These are phyloP conservation scores for Garcia nutans DNA, from an alignment of 345 rosid species.

Conservation along the genomic window DNA sequence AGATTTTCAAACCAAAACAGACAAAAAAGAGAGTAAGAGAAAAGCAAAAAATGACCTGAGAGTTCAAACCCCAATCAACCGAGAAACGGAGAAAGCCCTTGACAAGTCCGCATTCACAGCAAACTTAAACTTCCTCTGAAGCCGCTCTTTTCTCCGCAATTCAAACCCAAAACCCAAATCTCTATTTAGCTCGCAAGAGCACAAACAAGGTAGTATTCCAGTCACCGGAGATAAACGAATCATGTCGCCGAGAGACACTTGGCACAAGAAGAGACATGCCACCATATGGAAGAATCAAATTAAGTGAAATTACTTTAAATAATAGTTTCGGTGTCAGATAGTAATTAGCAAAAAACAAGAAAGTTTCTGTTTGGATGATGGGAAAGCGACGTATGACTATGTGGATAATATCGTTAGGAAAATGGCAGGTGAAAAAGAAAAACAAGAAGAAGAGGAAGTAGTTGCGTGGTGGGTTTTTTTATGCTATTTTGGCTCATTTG, in stretches of 20 bases:
- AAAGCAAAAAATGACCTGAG: constrained; percentile 49
- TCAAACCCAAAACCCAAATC: constrained; percentile 27
- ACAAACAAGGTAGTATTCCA: constrained; percentile 37
- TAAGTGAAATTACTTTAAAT: neutral
- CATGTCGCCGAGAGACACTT: constrained; percentile 49
- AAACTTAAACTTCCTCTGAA: constrained; percentile 43
- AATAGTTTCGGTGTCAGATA: neutral
- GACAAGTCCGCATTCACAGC: constrained; percentile 61
- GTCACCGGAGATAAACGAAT: constrained; percentile 45
- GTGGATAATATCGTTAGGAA: constrained; percentile 12
- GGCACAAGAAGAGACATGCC: constrained; percentile 53
- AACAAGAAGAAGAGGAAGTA: no score
- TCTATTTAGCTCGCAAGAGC: constrained; percentile 28
- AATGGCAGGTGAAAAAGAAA: no score
- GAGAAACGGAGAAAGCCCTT: constrained; percentile 54
- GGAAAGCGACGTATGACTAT: neutral
- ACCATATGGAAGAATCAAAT: constrained; percentile 35
- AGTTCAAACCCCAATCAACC: constrained; percentile 60
- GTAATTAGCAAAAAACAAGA: neutral
- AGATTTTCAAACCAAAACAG: neutral
- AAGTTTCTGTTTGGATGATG: neutral
- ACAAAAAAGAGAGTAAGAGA: neutral
- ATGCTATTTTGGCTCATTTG: no score
- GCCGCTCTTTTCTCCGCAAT: constrained; percentile 36
- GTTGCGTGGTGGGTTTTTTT: neutral